A percentile compares a stretch with the other conserved stretches of the same genome.
Evolutionary conservation across 2,329 filamentous ascomycete genomes (phyloP).

Genomic region (Ascochyta rabiei): DNA sequence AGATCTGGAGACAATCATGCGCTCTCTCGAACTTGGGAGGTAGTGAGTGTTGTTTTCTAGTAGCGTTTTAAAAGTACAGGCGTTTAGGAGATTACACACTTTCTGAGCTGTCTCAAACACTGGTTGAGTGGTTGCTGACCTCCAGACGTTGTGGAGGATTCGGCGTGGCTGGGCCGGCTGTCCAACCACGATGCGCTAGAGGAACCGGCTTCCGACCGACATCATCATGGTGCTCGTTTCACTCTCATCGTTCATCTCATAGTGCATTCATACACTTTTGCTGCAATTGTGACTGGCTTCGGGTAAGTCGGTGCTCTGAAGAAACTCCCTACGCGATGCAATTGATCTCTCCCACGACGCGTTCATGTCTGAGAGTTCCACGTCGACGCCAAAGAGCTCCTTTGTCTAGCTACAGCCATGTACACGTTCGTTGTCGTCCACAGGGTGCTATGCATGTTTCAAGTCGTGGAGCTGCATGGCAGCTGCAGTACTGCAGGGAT

Average conservation of each 20-base stretch:
- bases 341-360: not conserved
- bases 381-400: slow-evolving; percentile 2
- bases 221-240: slow-evolving; percentile 21
- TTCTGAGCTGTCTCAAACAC: not conserved
- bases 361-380: not conserved
- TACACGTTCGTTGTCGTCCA: not conserved
- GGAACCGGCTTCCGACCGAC: slow-evolving; percentile 1
- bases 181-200: slow-evolving; percentile 22
- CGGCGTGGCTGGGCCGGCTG: slow-evolving; percentile 12
- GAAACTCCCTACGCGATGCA: not conserved
- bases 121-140: too few species aligned
- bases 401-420: not conserved
- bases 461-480: not conserved
- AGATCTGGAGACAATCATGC: too few species aligned
- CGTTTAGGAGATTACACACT: too few species aligned
- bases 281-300: not conserved
- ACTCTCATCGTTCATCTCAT: slow-evolving; percentile 1
- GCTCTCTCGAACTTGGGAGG: too few species aligned
- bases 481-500: slow-evolving; percentile 4
- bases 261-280: not conserved
- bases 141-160: not conserved
- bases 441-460: not conserved
- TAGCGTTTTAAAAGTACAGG: too few species aligned
- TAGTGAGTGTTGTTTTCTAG: too few species aligned
- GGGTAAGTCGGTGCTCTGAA: slow-evolving; percentile 4